Evolutionary conservation across 2,329 filamentous ascomycete genomes (phyloP), one percentile per base, ranked within the genome.

Genomic region (Talaromyces sp.): DNA sequence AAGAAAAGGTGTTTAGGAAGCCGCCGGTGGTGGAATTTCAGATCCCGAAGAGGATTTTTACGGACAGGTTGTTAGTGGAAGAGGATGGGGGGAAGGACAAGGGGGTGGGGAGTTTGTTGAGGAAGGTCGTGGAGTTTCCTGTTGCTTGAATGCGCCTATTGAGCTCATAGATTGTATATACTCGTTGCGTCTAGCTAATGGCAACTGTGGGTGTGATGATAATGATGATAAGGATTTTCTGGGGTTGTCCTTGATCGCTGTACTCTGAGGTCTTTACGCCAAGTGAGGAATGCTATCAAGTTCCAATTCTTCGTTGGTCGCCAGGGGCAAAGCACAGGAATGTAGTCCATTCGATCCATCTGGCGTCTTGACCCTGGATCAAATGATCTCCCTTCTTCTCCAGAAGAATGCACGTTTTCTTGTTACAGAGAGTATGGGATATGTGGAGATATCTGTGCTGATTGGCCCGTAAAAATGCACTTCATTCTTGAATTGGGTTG

Each of bases 11-110:
- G 3, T 82, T 97, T 68, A 96, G 90, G 80, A 97, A 94, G 76
- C 82, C 87, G 6, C 93, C 94, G 0, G 92, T 95, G 13, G 88
- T 98, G 60, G 95, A 98, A 77, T 97, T 91, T 77, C 91, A 95
- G 77, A 97, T 99, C 68, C 93, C 94, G 8, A 95, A 95, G 81
- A 87, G 84, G 70, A 90, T 97, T 47, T 90, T 96, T 63, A 79
- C 78, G 0, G 76, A 79, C 69, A 73, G 78, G 6, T 65, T 78
- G 66, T 66, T 80, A 67, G 73, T 73, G 58, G 78, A 80, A 63
- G 77, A 80, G 64, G 77, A 80, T 71, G 75, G 74, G 31, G 77
- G 77, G 2, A 66, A 73, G 50, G 78, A 80, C 68, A 74, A 72
- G 16, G 78, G 74, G 45, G 69, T 76, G 27, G 78, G 76, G 3